These are phyloP conservation scores for Aspergillus coremiiformis DNA, from an alignment of 495 filamentous ascomycete species.

Conservation along the genomic window DNA sequence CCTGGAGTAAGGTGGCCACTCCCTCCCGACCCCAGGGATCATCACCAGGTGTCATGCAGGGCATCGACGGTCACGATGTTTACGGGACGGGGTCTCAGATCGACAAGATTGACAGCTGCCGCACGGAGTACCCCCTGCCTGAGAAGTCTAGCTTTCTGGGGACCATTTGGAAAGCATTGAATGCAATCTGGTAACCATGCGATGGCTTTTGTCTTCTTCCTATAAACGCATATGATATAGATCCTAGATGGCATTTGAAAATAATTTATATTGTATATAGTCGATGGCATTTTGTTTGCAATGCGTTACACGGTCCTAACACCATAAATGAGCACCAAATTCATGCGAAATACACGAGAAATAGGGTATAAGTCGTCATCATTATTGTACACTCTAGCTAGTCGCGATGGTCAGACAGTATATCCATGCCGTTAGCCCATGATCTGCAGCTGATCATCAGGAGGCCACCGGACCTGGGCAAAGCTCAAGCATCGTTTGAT, in stretches of 20 bases:
- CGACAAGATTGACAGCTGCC: conserved; percentile 20
- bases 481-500: conserved; percentile 97
- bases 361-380: conserved; percentile 4
- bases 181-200: not conserved
- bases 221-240: conserved; percentile 3
- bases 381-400: not conserved
- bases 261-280: conserved; percentile 1
- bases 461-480: conserved; percentile 93
- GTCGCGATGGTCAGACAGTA: not conserved
- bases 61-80: conserved; percentile 36
- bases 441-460: conserved; percentile 83
- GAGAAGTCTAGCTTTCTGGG: conserved; percentile 5
- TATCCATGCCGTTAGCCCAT: conserved; percentile 62
- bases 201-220: not conserved
- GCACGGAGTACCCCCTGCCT: conserved; percentile 14
- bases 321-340: not conserved
- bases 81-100: conserved; percentile 12
- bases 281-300: not conserved
- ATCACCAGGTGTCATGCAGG: conserved; percentile 32
- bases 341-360: not conserved
- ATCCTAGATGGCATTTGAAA: not conserved
- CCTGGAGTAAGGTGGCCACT: conserved; percentile 11
- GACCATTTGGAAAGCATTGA: not conserved
- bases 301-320: not conserved
- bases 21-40: conserved; percentile 16